Evolutionary conservation across 2,329 filamentous ascomycete species (phyloP).

Genomic region (Trichoderma guizhouense): DNA sequence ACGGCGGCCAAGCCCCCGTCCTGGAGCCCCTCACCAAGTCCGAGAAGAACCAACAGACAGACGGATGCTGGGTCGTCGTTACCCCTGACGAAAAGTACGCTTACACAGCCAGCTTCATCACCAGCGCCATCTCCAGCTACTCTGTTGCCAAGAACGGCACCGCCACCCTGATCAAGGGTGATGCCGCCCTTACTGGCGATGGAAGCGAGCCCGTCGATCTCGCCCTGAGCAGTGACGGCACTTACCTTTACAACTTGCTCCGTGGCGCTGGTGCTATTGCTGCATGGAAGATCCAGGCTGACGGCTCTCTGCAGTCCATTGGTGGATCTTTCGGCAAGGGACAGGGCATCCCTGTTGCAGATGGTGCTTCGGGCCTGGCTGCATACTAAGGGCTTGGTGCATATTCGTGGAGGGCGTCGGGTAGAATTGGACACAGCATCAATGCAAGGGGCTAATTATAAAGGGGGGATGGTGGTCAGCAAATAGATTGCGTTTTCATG

Average conservation of each 20-base stretch:
- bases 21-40: constrained; percentile 21
- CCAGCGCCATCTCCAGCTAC: constrained; percentile 24
- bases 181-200: constrained; percentile 21
- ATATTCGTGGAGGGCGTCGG: not conserved
- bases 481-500: not conserved
- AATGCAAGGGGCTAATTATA: not conserved
- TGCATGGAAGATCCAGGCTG: constrained; percentile 21
- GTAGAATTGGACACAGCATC: not conserved
- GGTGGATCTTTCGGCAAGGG: constrained; percentile 22
- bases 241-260: constrained; percentile 24
- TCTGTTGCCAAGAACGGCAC: constrained; percentile 19
- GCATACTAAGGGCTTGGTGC: constrained; percentile 7
- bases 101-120: constrained; percentile 24
- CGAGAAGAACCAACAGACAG: constrained; percentile 21
- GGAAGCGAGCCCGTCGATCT: constrained; percentile 22
- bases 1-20: constrained; percentile 16
- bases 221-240: constrained; percentile 22
- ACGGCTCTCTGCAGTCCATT: constrained; percentile 23
- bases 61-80: constrained; percentile 24
- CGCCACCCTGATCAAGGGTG: constrained; percentile 18
- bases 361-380: constrained; percentile 21
- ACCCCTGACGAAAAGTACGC: constrained; percentile 21
- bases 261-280: constrained; percentile 23
- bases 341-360: constrained; percentile 13
- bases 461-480: not conserved